Base-by-base conservation (phyloP, 345 rosid genomes). In the Salix udensis region DNA sequence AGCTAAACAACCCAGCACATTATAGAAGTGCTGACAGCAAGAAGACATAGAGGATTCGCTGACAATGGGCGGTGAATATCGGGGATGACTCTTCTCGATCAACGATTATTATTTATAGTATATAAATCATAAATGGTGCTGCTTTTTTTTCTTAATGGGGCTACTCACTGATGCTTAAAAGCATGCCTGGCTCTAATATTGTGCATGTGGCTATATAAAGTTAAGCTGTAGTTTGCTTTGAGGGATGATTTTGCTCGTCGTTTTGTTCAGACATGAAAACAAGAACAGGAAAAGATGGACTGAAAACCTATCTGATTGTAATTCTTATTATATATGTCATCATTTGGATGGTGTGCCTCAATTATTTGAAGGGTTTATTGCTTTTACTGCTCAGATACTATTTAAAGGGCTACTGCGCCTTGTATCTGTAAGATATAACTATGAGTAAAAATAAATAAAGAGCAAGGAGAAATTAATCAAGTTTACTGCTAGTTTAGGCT, bases 1-100 rank as follows among this genome's bases (percentile, higher is more conserved):
- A 82, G 91, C 91, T 68, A 88, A 82, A 71, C 88, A 81, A 67
- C 90, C 91, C 13, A 74, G 4, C 37, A 36, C 21, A 69, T 24
- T 68, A 39, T 39, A 68, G 5, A 40, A 37, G 50, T 68, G 24
- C 2, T 68, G 13, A 39, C 13, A 28, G 16, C 18, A 31, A 31
- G 34, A 13, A n/a, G 46, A 19, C 13, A 40, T 1, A 58, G 19
- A 30, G 36, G 65, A 34, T n/a, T 71, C 24, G 3, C 28, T 50
- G 62, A 71, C 30, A 10, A 53, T 24, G 40, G 1, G 28, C 9
- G 74, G 64, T 71, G 61, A 40, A 48, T 14, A 16, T 48, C 48
- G 7, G 61, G 61, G 52, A 55, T 46, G 39, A 30, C 73, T 70
- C 46, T 53, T 46, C 46, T 19, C 34, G 34, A 31, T 31, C 21